These are phyloP conservation scores for Gamarada debralockiae DNA, from an alignment of 495 filamentous ascomycete genomes.

Conservation along the genomic window DNA sequence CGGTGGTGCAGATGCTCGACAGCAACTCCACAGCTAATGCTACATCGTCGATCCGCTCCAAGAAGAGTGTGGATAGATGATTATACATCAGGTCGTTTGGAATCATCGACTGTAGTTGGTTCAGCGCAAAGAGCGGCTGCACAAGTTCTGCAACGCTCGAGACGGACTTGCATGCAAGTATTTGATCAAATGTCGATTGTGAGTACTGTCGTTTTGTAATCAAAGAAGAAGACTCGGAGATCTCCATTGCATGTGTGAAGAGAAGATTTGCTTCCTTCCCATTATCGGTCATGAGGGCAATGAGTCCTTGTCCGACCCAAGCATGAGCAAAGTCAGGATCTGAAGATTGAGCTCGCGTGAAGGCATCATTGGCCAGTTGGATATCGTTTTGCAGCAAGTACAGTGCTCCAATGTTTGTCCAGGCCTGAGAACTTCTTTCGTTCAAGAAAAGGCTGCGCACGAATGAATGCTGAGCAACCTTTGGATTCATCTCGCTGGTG, in stretches of 20 bases:
- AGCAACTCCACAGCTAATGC: conserved; percentile 57
- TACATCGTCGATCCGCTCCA: conserved; percentile 72
- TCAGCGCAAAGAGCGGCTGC: conserved; percentile 79
- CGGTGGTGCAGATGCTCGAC: conserved; percentile 55
- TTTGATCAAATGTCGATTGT: conserved; percentile 72
- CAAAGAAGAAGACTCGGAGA: conserved; percentile 68
- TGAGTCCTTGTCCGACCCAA: conserved; percentile 89
- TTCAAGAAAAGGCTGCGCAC: conserved; percentile 92
- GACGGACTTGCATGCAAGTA: conserved; percentile 50
- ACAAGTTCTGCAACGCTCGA: conserved; percentile 56
- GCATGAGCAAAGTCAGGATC: conserved; percentile 91
- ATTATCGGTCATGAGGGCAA: conserved; percentile 69
- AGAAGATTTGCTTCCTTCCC: conserved; percentile 70
- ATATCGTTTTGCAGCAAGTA: conserved; percentile 81
- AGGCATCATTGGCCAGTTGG: conserved; percentile 80
- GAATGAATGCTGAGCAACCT: conserved; percentile 90
- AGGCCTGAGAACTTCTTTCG: conserved; percentile 73
- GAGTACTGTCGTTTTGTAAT: conserved; percentile 74
- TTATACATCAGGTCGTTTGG: conserved; percentile 64
- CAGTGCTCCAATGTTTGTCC: conserved; percentile 87
- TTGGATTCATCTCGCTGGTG: conserved; percentile 77
- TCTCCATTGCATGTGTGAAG: conserved; percentile 95
- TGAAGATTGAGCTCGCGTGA: conserved; percentile 84
- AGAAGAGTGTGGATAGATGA: conserved; percentile 76
- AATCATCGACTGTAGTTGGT: conserved; percentile 67